A percentile compares a stretch with the other conserved stretches of the same genome.
Conservation (phyloP, 2,329 filamentous ascomycete genomes). For the Harringtonia lauricola region DNA sequence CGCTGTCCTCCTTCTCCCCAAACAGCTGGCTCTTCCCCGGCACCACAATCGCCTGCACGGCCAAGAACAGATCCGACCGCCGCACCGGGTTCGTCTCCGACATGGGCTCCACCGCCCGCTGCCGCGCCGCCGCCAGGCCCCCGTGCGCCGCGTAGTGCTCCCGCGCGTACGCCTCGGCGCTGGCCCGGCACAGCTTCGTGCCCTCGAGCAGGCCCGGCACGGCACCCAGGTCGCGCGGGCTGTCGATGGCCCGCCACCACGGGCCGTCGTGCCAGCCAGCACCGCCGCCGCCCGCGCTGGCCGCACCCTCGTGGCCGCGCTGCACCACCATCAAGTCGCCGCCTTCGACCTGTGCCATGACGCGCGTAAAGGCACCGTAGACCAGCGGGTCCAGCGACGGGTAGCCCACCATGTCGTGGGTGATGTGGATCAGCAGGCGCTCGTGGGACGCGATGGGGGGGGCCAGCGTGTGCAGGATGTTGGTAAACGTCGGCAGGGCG, state of each 20-base stretch:
- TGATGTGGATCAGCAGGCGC: conserved; percentile 92
- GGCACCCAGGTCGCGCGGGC: conserved; percentile 64
- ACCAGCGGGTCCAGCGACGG: conserved; percentile 89
- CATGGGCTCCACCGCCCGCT: conserved; percentile 66
- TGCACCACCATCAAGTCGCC: conserved; percentile 92
- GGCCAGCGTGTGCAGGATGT: conserved; percentile 87
- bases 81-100: conserved; percentile 82
- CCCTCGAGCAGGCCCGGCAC: conserved; percentile 76
- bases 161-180: conserved; percentile 74
- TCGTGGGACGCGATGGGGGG: conserved; percentile 96
- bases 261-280: conserved; percentile 86
- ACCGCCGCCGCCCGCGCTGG: conserved; percentile 31
- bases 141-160: conserved; percentile 71
- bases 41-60: conserved; percentile 68
- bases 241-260: conserved; percentile 75
- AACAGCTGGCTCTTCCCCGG: conserved; percentile 54
- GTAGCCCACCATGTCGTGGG: conserved; percentile 90
- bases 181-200: conserved; percentile 81
- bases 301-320: conserved; percentile 62
- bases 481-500: conserved; percentile 88
- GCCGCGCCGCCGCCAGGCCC: conserved; percentile 69
- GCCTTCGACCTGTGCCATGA: conserved; percentile 98
- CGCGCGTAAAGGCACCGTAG: conserved; percentile 80
- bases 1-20: conserved; percentile 38
- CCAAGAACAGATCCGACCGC: conserved; percentile 87